These are phyloP conservation scores for Amylostereum areolatum DNA, from an alignment of 1,284 basidiomycete species.

Conservation along the genomic window DNA sequence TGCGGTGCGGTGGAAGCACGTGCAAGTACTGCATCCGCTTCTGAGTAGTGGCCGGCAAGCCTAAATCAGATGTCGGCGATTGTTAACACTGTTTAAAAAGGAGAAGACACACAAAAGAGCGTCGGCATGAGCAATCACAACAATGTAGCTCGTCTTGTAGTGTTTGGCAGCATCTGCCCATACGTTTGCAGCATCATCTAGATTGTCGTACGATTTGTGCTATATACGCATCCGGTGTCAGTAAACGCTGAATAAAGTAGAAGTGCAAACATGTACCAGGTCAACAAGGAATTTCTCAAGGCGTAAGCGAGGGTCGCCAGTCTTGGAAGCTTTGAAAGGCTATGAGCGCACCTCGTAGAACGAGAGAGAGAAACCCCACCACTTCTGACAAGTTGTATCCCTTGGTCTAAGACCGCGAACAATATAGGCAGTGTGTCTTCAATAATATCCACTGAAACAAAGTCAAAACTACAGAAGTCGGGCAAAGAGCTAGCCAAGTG, in stretches of 20 bases:
- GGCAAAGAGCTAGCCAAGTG: no score
- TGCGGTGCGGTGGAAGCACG: conserved; percentile 56
- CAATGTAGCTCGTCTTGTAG: conserved; percentile 64
- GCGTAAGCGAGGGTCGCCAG: conserved; percentile 55
- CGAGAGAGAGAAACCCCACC: conserved; percentile 2
- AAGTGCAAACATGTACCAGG: conserved; percentile 45
- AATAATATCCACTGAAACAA: no score
- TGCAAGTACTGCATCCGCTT: conserved; percentile 55
- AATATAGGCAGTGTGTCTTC: not conserved
- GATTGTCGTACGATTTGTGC: conserved; percentile 43
- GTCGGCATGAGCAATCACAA: conserved; percentile 66
- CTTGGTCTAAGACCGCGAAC: not conserved
- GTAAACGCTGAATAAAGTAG: not conserved
- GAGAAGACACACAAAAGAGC: conserved; percentile 50
- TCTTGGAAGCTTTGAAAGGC: conserved; percentile 25
- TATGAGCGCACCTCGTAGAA: not conserved
- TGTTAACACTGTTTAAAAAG: no score
- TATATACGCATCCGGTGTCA: no score
- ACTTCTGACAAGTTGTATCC: not conserved
- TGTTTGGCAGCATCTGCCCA: conserved; percentile 62
- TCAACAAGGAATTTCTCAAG: conserved; percentile 78
- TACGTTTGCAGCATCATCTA: conserved; percentile 48
- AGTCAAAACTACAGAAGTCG: no score
- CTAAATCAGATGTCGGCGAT: conserved; percentile 37
- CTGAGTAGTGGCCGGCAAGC: conserved; percentile 49